Percentiles rank a stretch among this genome's conserved stretches.
These are phyloP conservation scores for Melampsora americana DNA, from an alignment of 1,284 basidiomycete species.

Conservation along the genomic window DNA sequence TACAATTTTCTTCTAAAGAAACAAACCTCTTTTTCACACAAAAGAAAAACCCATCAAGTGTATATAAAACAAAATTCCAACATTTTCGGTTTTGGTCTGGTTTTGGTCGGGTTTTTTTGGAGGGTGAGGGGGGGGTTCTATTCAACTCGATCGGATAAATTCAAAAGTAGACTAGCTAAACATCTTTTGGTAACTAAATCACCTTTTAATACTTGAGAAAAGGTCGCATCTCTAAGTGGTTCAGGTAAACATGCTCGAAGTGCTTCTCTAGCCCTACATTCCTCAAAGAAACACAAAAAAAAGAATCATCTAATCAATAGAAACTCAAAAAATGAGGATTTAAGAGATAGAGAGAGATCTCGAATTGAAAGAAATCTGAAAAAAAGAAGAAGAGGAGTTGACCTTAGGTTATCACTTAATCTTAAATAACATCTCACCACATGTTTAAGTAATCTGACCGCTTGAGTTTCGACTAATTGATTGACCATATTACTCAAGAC, in stretches of 20 bases:
- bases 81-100: too few relatives aligned
- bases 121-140: too few relatives aligned
- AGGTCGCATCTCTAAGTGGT: slow-evolving; percentile 90
- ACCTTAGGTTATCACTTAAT: slow-evolving; percentile 92
- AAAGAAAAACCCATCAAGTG: too few relatives aligned
- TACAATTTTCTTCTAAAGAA: too few relatives aligned
- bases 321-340: not conserved
- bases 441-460: slow-evolving; percentile 92
- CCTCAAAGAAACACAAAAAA: slow-evolving; percentile 34
- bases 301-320: slow-evolving; percentile 13
- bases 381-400: slow-evolving; percentile 54
- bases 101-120: too few relatives aligned
- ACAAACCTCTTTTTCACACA: too few relatives aligned
- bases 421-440: slow-evolving; percentile 96
- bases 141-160: too few relatives aligned
- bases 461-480: slow-evolving; percentile 93
- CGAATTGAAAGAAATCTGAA: too few relatives aligned
- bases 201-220: slow-evolving; percentile 66
- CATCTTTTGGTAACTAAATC: slow-evolving; percentile 96
- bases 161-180: slow-evolving; percentile 87
- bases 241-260: slow-evolving; percentile 95
- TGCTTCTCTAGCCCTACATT: slow-evolving; percentile 81
- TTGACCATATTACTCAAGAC: slow-evolving; percentile 98
- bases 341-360: not conserved
- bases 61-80: too few relatives aligned